Conservation (phyloP, 1,284 basidiomycete genomes). For the Bondarzewia mesenterica region DNA sequence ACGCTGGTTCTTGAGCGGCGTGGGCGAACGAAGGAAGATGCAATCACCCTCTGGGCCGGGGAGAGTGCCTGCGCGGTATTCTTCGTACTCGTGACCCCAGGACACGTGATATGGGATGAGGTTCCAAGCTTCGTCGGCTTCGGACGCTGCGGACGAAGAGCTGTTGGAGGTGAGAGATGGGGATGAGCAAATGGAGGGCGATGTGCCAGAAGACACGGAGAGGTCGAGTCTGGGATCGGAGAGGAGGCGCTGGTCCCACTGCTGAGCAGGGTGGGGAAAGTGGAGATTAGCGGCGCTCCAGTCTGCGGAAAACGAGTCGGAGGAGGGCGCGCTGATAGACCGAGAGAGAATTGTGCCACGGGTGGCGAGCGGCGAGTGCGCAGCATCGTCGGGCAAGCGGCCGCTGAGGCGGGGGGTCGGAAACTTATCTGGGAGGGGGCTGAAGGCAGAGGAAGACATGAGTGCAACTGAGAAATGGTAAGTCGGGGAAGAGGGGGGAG, state of each 20-base stretch:
- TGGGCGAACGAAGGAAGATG: conserved; percentile 34
- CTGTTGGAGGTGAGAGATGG: not conserved
- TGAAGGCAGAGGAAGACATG: not conserved
- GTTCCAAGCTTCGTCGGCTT: conserved; percentile 29
- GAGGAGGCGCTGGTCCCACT: not conserved
- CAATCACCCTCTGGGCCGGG: conserved; percentile 33
- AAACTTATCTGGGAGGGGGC: not conserved
- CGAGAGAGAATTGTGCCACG: not conserved
- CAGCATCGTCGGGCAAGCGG: not conserved
- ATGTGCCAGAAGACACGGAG: not conserved
- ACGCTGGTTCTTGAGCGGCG: conserved; percentile 31
- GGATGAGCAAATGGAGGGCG: not conserved
- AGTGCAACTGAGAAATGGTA: not conserved
- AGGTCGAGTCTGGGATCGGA: not conserved
- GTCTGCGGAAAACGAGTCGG: not conserved
- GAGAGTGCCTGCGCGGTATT: conserved; percentile 29
- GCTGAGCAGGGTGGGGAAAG: not conserved
- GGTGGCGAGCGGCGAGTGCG: not conserved
- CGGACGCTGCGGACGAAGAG: conserved; percentile 2
- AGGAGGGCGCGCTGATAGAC: not conserved
- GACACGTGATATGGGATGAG: conserved; percentile 35
- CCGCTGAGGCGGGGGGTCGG: not conserved
- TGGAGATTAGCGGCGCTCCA: not conserved
- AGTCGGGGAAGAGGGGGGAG: not conserved
- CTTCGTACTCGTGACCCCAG: conserved; percentile 31